These are phyloP conservation scores for Microdochium bolleyi DNA, from an alignment of 2,329 filamentous ascomycete genomes.

Conservation along the genomic window DNA sequence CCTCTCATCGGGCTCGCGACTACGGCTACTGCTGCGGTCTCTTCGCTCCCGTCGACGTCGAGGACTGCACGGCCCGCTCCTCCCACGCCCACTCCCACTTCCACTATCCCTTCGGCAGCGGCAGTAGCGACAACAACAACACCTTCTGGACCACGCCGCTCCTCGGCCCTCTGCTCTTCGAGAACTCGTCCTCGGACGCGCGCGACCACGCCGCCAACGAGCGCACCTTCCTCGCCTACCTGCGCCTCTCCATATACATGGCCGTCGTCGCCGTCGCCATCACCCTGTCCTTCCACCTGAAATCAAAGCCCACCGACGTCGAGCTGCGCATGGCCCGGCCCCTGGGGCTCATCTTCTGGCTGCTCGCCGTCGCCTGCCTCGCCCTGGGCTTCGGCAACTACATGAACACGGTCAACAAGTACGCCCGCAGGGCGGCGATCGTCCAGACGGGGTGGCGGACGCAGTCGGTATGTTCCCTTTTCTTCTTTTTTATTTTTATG, in stretches of 20 bases:
- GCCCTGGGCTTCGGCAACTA: constrained; percentile 78
- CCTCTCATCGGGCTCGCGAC: background rate
- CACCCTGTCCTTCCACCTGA: constrained; percentile 87
- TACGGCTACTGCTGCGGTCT: background rate
- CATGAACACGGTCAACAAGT: constrained; percentile 72
- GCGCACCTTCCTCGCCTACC: constrained; percentile 82
- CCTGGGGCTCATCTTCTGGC: constrained; percentile 83
- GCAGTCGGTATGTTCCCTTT: constrained; percentile 52
- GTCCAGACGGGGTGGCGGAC: constrained; percentile 95
- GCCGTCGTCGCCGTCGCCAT: constrained; percentile 85
- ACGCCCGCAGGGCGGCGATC: constrained; percentile 68
- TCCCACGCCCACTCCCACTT: background rate
- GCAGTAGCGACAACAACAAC: constrained; percentile 17
- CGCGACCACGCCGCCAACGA: constrained; percentile 76
- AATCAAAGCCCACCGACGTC: constrained; percentile 56
- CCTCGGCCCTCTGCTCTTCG: constrained; percentile 61
- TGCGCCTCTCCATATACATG: constrained; percentile 85
- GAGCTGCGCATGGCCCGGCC: constrained; percentile 76
- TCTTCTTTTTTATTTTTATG: background rate
- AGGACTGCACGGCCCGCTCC: background rate
- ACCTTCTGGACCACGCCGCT: constrained; percentile 55
- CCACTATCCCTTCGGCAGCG: background rate
- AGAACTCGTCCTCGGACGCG: constrained; percentile 67
- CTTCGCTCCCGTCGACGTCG: background rate
- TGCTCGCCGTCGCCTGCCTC: constrained; percentile 69